Conservation (phyloP, 1,284 basidiomycete species). For the Singerocomus inundabilis region DNA sequence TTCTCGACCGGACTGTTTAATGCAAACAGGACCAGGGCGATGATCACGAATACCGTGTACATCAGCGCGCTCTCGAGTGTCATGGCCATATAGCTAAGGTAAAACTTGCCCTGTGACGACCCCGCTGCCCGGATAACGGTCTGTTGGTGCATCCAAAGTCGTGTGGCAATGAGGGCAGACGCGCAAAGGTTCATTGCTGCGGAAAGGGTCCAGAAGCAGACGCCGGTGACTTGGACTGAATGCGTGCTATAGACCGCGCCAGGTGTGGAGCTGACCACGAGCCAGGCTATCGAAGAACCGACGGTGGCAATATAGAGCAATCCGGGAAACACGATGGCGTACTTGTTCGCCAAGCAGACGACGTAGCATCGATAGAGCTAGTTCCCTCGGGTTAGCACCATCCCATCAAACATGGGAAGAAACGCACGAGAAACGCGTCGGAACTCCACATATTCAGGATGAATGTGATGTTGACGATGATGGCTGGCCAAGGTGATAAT, state of each 20-base stretch:
- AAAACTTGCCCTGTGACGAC: slow-evolving; percentile 14
- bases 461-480: slow-evolving; percentile 17
- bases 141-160: slow-evolving; percentile 19
- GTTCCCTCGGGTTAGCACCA: neutral
- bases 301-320: slow-evolving; percentile 21
- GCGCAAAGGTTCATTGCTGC: slow-evolving; percentile 14
- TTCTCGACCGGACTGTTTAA: slow-evolving; percentile 17
- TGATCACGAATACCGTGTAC: slow-evolving; percentile 18
- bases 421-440: slow-evolving; percentile 25
- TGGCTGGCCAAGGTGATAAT: slow-evolving; percentile 17
- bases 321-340: neutral
- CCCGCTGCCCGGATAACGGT: slow-evolving; percentile 12
- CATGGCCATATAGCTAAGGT: slow-evolving; percentile 25
- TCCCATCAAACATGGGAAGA: too few species aligned
- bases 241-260: slow-evolving; percentile 12
- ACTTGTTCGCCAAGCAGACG: slow-evolving; percentile 15
- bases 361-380: slow-evolving; percentile 30
- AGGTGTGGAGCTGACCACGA: slow-evolving; percentile 10
- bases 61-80: slow-evolving; percentile 27
- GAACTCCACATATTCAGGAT: slow-evolving; percentile 26
- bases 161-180: slow-evolving; percentile 15
- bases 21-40: slow-evolving; percentile 13
- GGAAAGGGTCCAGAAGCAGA: slow-evolving; percentile 19
- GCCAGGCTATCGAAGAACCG: slow-evolving; percentile 16
- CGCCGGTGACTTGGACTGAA: slow-evolving; percentile 15